Base-by-base conservation (phyloP, 768 basidiomycete genomes). In the Tricholoma sp. region DNA sequence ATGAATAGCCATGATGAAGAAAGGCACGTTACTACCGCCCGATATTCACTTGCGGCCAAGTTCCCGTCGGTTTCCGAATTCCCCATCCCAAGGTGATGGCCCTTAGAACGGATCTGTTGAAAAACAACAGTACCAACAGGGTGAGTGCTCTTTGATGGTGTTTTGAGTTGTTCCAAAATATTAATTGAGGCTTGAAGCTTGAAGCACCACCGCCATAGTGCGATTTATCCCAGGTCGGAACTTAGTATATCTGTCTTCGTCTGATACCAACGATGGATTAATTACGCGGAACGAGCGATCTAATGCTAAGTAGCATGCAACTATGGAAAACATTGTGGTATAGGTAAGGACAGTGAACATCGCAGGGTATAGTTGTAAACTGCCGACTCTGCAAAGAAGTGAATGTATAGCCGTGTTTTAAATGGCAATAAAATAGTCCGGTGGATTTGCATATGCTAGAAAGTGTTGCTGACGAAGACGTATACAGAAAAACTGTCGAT, bases 401-500 rank as follows among this genome's bases (percentile, higher is more conserved):
- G 59, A 61, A 28, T 48, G 60, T 65, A 61, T 8, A 55, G 31
- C 58, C 55, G 54, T 57, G 63, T 60, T 59, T 63, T 65, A 66
- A 65, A 63, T 61, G 68, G 64, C 56, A 50, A 61, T 66, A 66
- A 66, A 63, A 66, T 70, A 68, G 65, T 66, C 64, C 65, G 58
- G 58, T 61, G 55, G 53, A 47, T 57, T 49, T 63, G 61, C 57
- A 62, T 64, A 64, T 50, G 55, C 59, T 64, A 60, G 55, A 52
- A 39, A 56, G 28, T 52, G 32, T 45, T 17, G 36, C 42, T 54
- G 58, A 56, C 50, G 53, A 39, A 56, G 18, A 53, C 54, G 63
- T 57, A 60, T 60, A 58, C 56, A 59, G 52, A 57, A 57, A 59
- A 52, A 42, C 4, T 51, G 50, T 52, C n/a, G 18, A 17, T 12